A percentile compares a stretch with the other conserved stretches of the same genome.
phyloP scores from a whole-genome alignment of 345 rosid genomes.

The Arabis hirsuta region DNA sequence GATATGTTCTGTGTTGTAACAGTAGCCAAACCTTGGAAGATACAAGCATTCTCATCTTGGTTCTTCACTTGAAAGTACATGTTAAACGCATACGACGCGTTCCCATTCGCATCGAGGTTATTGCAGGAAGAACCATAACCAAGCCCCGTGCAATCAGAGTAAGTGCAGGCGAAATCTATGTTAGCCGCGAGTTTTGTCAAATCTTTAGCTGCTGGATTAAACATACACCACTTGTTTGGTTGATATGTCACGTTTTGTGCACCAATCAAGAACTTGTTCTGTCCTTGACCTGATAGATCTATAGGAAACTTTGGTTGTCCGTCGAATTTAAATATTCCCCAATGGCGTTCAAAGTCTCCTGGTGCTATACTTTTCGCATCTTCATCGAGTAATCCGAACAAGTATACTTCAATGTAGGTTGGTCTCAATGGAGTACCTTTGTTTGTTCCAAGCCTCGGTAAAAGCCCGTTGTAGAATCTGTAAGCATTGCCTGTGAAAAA shows the following conservation, averaged over 20 bases:
- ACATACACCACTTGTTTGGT: slow-evolving; percentile 67
- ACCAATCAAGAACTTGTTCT: slow-evolving; percentile 56
- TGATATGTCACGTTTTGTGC: slow-evolving; percentile 69
- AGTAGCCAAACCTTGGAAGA: slow-evolving; percentile 66
- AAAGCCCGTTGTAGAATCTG: slow-evolving; percentile 77
- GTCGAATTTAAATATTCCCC: slow-evolving; percentile 77
- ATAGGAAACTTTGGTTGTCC: slow-evolving; percentile 80
- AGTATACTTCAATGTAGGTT: slow-evolving; percentile 65
- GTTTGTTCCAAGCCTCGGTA: slow-evolving; percentile 64
- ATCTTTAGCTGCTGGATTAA: slow-evolving; percentile 68
- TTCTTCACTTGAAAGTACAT: slow-evolving; percentile 70
- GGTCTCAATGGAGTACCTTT: slow-evolving; percentile 75
- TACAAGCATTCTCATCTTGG: slow-evolving; percentile 61
- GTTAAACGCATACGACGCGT: slow-evolving; percentile 73
- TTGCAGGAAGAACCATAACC: slow-evolving; percentile 70
- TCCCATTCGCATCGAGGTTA: slow-evolving; percentile 58
- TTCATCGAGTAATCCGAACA: slow-evolving; percentile 64
- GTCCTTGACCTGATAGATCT: slow-evolving; percentile 72
- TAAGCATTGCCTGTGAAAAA: slow-evolving; percentile 49
- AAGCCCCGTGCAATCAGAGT: slow-evolving; percentile 62
- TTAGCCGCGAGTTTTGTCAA: slow-evolving; percentile 64
- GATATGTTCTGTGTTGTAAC: slow-evolving; percentile 61
- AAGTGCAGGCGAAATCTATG: slow-evolving; percentile 68
- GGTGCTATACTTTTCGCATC: slow-evolving; percentile 50
- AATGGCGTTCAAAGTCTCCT: slow-evolving; percentile 84